Evolutionary conservation across 23 red algal genomes (phyloP).

Genomic region (Cyanidiococcus yangmingshanensis): DNA sequence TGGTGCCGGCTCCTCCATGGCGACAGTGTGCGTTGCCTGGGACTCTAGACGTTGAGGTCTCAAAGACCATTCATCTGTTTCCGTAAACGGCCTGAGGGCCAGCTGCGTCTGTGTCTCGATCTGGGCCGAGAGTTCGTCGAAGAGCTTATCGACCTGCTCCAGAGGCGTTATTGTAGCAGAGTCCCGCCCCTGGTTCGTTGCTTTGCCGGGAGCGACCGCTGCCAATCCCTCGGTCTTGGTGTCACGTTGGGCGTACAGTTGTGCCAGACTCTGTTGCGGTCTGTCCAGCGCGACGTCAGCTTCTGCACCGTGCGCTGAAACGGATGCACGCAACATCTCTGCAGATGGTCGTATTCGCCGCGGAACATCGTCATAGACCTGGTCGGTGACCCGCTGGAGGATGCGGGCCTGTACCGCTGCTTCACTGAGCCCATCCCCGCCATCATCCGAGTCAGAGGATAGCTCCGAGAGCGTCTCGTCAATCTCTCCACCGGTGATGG

Average conservation of each 20-base stretch:
- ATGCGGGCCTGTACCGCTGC: background rate
- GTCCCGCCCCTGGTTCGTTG: background rate
- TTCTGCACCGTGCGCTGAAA: background rate
- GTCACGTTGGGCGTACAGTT: slow-evolving; percentile 9
- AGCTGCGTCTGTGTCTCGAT: background rate
- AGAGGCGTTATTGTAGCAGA: background rate
- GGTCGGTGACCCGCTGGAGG: background rate
- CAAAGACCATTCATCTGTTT: background rate
- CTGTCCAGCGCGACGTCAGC: background rate
- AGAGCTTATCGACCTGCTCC: background rate
- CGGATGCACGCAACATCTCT: background rate
- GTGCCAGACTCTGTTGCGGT: background rate
- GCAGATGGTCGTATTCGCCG: background rate
- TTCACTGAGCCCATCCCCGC: background rate
- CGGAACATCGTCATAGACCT: slow-evolving; percentile 1
- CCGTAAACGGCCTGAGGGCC: background rate
- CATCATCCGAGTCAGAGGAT: background rate
- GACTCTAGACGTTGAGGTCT: background rate
- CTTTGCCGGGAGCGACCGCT: background rate
- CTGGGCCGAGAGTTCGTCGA: background rate
- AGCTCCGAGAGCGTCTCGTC: background rate
- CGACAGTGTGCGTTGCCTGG: background rate
- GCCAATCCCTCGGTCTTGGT: background rate
- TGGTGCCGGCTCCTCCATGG: background rate
- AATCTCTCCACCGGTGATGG: background rate